Evolutionary conservation across 768 basidiomycete genomes (phyloP).

Genomic region (Agrocybe praecox): DNA sequence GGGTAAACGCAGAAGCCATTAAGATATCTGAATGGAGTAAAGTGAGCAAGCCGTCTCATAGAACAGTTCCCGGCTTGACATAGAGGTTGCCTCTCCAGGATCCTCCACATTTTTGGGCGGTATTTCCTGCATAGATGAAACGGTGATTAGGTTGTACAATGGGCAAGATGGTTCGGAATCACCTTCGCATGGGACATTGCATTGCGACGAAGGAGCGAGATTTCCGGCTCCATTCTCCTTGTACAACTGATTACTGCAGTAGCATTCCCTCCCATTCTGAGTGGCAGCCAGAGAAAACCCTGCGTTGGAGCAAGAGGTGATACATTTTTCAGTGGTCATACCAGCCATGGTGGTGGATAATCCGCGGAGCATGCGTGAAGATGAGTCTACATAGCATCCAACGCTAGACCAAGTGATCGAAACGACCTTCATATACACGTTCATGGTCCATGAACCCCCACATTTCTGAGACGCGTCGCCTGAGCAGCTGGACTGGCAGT

Average conservation of each 20-base stretch:
- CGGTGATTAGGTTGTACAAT: background rate
- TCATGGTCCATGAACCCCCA: slow-evolving; percentile 34
- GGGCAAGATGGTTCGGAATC: slow-evolving; percentile 4
- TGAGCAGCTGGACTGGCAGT: slow-evolving; percentile 22
- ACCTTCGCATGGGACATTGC: slow-evolving; percentile 35
- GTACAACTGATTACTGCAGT: slow-evolving; percentile 31
- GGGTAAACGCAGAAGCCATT: no score
- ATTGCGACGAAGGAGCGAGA: slow-evolving; percentile 19
- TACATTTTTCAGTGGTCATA: slow-evolving; percentile 34
- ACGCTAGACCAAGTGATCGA: slow-evolving; percentile 26
- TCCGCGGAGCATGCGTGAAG: slow-evolving; percentile 30
- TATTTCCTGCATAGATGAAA: background rate
- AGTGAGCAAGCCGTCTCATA: background rate
- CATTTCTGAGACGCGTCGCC: slow-evolving; percentile 31
- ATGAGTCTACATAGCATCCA: slow-evolving; percentile 34
- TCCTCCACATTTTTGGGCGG: background rate
- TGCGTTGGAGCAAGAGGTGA: slow-evolving; percentile 23
- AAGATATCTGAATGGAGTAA: background rate
- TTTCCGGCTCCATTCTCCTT: slow-evolving; percentile 24
- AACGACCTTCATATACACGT: slow-evolving; percentile 25
- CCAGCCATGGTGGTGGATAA: slow-evolving; percentile 14
- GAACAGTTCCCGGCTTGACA: background rate
- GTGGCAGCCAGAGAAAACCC: slow-evolving; percentile 35
- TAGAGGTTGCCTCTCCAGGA: background rate
- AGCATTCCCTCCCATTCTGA: slow-evolving; percentile 36